Evolutionary conservation across 176 grass and related monocot species (phyloP).

Genomic region (Phoenix dactylifera): DNA sequence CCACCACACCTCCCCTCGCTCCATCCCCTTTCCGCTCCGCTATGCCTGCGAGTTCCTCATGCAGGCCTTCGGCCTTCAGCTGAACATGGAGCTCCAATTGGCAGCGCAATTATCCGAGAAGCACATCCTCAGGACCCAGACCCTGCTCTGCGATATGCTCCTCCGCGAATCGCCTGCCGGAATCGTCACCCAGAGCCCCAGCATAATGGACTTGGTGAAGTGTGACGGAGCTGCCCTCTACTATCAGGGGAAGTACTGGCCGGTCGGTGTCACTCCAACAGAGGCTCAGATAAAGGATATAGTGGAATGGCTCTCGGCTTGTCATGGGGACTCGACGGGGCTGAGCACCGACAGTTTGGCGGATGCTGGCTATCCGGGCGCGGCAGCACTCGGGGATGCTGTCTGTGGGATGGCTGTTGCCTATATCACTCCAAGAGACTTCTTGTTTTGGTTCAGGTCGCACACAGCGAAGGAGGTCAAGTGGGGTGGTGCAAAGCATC

Average conservation of each 20-base stretch:
- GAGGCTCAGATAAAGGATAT: conserved; percentile 91
- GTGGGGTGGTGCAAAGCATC: conserved; percentile 96
- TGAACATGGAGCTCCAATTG: conserved; percentile 98
- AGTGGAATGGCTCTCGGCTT: conserved; percentile 59
- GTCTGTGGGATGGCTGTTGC: conserved; percentile 94
- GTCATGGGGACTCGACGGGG: conserved; percentile 77
- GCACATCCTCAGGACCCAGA: conserved; percentile 78
- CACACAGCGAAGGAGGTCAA: conserved; percentile 96
- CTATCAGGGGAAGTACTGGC: conserved; percentile 79
- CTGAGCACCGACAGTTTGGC: conserved; percentile 89
- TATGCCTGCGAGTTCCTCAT: conserved; percentile 96
- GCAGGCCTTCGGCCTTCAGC: conserved; percentile 85
- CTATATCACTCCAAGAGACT: conserved; percentile 77
- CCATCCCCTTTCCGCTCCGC: conserved; percentile 82
- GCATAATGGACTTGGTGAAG: conserved; percentile 98
- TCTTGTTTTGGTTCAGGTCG: conserved; percentile 96
- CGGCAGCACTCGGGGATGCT: conserved; percentile 65
- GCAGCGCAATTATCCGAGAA: conserved; percentile 84
- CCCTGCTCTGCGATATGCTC: conserved; percentile 91
- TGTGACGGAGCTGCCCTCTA: conserved; percentile 84
- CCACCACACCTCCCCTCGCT: conserved; percentile 83
- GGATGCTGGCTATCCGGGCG: conserved; percentile 76
- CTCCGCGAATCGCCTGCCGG: conserved; percentile 83
- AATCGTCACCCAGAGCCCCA: conserved; percentile 91
- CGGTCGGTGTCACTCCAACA: conserved; percentile 67